A percentile compares a stretch with the other conserved stretches of the same genome.
phyloP scores from a whole-genome alignment of 1,284 basidiomycete species.

The Cystobasidiaceae sp. region DNA sequence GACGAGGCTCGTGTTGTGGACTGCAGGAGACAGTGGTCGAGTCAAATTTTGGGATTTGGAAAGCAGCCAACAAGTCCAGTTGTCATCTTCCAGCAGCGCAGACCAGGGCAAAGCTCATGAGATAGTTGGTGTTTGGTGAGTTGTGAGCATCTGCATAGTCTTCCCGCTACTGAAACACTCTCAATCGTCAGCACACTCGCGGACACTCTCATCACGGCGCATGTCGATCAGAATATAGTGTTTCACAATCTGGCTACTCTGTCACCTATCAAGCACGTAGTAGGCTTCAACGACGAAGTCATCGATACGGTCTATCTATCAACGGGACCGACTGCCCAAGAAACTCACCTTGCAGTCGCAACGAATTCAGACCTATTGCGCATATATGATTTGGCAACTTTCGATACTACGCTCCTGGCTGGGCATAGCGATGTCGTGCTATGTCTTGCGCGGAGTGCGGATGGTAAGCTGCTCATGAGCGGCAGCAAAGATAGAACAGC shows the following conservation, averaged over 20 bases:
- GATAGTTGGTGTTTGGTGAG: slow-evolving; percentile 39
- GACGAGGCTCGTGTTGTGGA: slow-evolving; percentile 58
- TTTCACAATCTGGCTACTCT: slow-evolving; percentile 68
- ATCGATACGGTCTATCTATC: slow-evolving; percentile 79
- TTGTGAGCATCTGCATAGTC: too few species aligned
- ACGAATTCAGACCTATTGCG: slow-evolving; percentile 92
- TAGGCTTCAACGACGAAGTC: slow-evolving; percentile 98
- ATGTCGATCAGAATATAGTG: slow-evolving; percentile 94
- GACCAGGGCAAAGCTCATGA: slow-evolving; percentile 38
- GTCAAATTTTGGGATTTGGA: slow-evolving; percentile 77
- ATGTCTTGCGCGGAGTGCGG: slow-evolving; percentile 65
- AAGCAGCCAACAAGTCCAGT: slow-evolving; percentile 60
- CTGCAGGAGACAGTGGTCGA: slow-evolving; percentile 79
- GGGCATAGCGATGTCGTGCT: slow-evolving; percentile 91
- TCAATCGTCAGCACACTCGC: slow-evolving; percentile 50
- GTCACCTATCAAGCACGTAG: slow-evolving; percentile 70
- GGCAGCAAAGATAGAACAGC: slow-evolving; percentile 89
- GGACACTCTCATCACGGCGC: slow-evolving; percentile 66
- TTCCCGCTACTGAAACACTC: too few species aligned
- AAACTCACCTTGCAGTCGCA: slow-evolving; percentile 80
- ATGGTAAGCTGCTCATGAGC: slow-evolving; percentile 70
- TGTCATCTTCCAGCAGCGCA: too few species aligned
- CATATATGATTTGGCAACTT: slow-evolving; percentile 60
- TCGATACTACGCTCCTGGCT: slow-evolving; percentile 74
- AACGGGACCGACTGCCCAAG: slow-evolving; percentile 46